Conservation (phyloP, 2,329 filamentous ascomycete species). For the Fusarium nygamai region DNA sequence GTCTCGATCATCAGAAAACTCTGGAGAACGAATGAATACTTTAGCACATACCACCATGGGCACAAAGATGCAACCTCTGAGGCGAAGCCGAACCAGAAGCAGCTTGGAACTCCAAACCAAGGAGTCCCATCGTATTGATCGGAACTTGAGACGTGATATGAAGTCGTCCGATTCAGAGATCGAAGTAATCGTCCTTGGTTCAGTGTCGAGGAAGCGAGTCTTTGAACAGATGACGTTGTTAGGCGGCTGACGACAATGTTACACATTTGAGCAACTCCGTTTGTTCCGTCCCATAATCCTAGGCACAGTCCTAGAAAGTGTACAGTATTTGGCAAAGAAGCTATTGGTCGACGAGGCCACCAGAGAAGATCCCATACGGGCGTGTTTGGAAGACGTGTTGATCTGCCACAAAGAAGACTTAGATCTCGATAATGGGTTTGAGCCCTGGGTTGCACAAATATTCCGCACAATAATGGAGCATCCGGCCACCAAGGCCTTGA, state of each 20-base stretch:
- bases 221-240: not conserved
- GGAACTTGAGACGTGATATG: not conserved
- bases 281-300: not conserved
- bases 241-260: not conserved
- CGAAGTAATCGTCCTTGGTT: not conserved
- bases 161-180: fast-evolving
- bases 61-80: not conserved
- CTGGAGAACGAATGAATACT: not conserved
- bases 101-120: not conserved
- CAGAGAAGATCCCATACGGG: fast-evolving
- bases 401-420: too few species aligned
- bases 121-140: not conserved
- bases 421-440: not conserved
- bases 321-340: not conserved
- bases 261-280: not conserved
- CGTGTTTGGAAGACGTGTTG: not conserved
- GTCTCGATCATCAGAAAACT: fast-evolving
- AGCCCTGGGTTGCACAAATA: fast-evolving
- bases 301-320: not conserved
- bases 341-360: not conserved
- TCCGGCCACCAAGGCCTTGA: not conserved
- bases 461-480: not conserved
- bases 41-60: too few species aligned
- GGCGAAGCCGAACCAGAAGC: not conserved
- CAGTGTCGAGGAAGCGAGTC: not conserved